Base-by-base conservation (phyloP, 257 asterid genomes). In the Fraxinus americana region DNA sequence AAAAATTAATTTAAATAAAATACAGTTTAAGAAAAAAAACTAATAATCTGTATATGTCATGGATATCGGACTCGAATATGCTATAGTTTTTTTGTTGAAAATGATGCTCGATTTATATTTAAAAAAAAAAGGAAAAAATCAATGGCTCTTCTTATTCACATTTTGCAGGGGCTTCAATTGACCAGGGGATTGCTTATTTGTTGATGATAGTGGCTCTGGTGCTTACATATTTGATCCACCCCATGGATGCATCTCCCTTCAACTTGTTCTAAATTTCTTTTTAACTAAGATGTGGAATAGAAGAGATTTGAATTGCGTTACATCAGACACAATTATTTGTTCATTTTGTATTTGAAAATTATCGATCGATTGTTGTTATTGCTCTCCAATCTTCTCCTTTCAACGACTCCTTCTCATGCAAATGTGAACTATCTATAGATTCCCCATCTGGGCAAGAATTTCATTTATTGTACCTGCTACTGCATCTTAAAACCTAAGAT, bases 141-240 rank as follows among this genome's bases (percentile, higher is more conserved):
- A 10, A 41, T 41, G 48, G 48, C 13, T 41, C 12, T 9, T 34
- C 36, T 21, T n/a, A 12, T 25, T 57, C 70, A 7, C 19, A 19
- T 34, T 72, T 45, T 84, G 84, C 81, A 85, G 88, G 88, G 2
- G 25, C 77, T 41, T 83, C 89, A 7, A 67, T 83, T 14, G 87
- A 83, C 73, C 87, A 83, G 70, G 87, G 87, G 48, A 79, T 83
- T 73, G 86, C 85, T 8, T 83, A 81, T 30, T 50, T 78, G 75
- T 76, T 87, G 1, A 84, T 87, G 88, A 12, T 83, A 73, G 77
- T 74, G 30, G 87, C 88, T 50, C 41, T 87, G 71, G 77, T 78
- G 32, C 82, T 84, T 39, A 77, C 86, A 4, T 86, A 84, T 73
- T 78, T 82, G 30, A 84, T 81, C 77, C 87, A 84, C 39, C 77